These are phyloP conservation scores for Pleurotus djamor DNA, from an alignment of 768 basidiomycete species.

Conservation along the genomic window DNA sequence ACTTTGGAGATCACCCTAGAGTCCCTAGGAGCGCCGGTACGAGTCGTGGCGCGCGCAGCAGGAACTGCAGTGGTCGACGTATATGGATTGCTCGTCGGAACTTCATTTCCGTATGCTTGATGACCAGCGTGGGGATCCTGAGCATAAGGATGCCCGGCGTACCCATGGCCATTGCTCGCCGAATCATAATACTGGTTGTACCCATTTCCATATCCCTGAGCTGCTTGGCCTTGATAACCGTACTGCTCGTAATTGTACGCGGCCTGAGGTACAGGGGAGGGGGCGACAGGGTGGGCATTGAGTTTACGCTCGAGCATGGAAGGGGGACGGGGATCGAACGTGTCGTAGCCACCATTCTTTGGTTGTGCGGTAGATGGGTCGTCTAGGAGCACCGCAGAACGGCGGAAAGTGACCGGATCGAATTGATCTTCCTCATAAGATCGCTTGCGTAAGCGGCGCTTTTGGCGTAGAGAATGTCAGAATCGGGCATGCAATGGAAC, in stretches of 20 bases:
- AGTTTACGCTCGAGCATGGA: slow-evolving; percentile 57
- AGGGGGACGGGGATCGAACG: slow-evolving; percentile 56
- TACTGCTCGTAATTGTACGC: not conserved
- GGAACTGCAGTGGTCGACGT: not conserved
- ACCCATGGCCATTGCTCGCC: not conserved
- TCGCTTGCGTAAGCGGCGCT: slow-evolving; percentile 41
- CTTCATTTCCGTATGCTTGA: not conserved
- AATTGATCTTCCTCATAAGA: slow-evolving; percentile 43
- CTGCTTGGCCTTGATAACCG: not conserved
- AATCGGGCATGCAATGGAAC: slow-evolving; percentile 2
- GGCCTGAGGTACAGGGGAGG: not conserved
- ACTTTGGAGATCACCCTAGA: slow-evolving; percentile 5
- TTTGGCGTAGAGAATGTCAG: not conserved
- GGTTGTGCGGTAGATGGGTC: slow-evolving; percentile 38
- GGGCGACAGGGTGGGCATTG: slow-evolving; percentile 12
- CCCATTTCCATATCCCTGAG: not conserved
- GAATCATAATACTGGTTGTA: not conserved
- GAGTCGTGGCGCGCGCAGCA: slow-evolving; percentile 5
- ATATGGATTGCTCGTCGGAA: slow-evolving; percentile 1
- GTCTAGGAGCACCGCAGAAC: slow-evolving; percentile 58
- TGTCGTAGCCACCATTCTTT: not conserved
- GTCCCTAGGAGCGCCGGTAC: not conserved
- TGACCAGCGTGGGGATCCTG: not conserved
- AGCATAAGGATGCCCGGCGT: not conserved
- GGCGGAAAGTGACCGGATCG: slow-evolving; percentile 56